These are phyloP conservation scores for Acmispon strigosus DNA, from an alignment of 306 rosid genomes.

Conservation along the genomic window DNA sequence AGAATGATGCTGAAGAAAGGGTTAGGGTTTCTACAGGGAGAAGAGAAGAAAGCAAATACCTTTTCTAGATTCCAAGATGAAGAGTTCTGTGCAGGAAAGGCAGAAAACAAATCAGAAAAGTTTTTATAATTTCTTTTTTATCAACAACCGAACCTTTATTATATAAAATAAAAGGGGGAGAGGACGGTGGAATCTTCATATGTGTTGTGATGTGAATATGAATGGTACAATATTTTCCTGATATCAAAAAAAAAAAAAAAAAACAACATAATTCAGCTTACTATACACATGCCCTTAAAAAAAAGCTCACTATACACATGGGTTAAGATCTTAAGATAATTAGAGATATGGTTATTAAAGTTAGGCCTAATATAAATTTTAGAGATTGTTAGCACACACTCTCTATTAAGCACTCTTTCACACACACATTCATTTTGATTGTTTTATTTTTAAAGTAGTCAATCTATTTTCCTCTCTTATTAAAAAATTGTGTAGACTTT, in stretches of 20 bases:
- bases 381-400: too few relatives aligned
- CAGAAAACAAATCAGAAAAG: neutral
- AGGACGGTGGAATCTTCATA: neutral
- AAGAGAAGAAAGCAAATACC: slow-evolving; percentile 19
- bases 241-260: neutral
- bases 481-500: too few relatives aligned
- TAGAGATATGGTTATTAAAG: too few relatives aligned
- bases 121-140: neutral
- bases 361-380: too few relatives aligned
- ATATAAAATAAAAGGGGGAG: neutral
- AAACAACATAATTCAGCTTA: neutral
- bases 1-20: neutral
- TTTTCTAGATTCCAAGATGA: neutral
- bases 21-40: neutral
- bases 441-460: too few relatives aligned
- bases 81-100: neutral
- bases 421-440: too few relatives aligned
- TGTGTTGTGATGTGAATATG: neutral
- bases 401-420: too few relatives aligned
- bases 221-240: neutral
- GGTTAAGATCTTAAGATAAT: too few relatives aligned
- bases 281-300: too few relatives aligned
- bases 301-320: too few relatives aligned
- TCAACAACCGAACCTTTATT: neutral
- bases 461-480: too few relatives aligned